Evolutionary conservation across 352 stramenopile species (phyloP).

Genomic region (Globisporangium barbulae): DNA sequence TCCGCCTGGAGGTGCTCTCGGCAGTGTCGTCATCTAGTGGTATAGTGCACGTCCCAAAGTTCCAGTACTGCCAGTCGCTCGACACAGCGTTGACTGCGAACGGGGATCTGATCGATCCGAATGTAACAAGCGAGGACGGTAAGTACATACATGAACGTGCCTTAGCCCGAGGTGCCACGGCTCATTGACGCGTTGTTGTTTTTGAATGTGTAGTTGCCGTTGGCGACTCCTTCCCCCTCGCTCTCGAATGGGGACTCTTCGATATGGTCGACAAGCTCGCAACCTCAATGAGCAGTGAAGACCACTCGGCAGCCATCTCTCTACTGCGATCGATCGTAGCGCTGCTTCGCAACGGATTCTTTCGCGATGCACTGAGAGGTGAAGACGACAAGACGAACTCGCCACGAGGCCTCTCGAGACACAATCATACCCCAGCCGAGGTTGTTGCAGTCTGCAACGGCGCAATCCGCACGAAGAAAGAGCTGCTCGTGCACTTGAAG

Average conservation of each 20-base stretch:
- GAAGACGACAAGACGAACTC: neutral
- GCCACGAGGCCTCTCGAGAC: constrained; percentile 13
- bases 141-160: constrained; percentile 8
- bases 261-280: constrained; percentile 61
- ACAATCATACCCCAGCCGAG: constrained; percentile 22
- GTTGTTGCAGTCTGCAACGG: constrained; percentile 45
- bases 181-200: constrained; percentile 5
- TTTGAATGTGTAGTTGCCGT: constrained; percentile 35
- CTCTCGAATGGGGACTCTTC: constrained; percentile 71
- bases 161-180: neutral
- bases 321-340: constrained; percentile 56
- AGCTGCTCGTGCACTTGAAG: constrained; percentile 51
- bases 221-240: constrained; percentile 55
- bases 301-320: constrained; percentile 57
- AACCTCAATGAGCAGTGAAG: constrained; percentile 82
- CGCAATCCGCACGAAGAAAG: constrained; percentile 44
- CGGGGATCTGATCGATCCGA: constrained; percentile 52
- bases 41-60: constrained; percentile 45
- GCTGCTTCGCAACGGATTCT: constrained; percentile 54
- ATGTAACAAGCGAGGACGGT: constrained; percentile 45
- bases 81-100: constrained; percentile 73
- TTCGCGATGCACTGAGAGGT: constrained; percentile 36
- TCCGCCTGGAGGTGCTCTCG: constrained; percentile 49
- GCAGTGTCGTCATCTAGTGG: constrained; percentile 25
- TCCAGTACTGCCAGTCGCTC: constrained; percentile 75